Evolutionary conservation across 2,329 filamentous ascomycete species (phyloP), one percentile per base, ranked within the genome.

Genomic region (Trichoderma sp.): DNA sequence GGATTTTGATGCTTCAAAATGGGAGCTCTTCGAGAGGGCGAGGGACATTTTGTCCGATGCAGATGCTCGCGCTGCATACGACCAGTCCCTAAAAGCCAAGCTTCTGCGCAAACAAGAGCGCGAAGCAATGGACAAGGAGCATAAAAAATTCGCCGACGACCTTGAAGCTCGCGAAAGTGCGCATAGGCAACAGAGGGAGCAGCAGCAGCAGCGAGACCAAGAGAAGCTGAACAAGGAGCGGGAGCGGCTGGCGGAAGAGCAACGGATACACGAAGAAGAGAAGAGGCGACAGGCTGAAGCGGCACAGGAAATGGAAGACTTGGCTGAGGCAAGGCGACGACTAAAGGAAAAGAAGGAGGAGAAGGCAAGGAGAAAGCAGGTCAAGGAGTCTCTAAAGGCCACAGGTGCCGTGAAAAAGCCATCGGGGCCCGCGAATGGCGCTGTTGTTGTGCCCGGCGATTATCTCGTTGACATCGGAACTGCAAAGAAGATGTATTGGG

Each of bases 1-100:
- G 64, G 83, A 86, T 47, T 93, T 91, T 74, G 93, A 96, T 73
- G 86, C 92, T 57, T 89, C 90, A 68, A 92, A 92, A 76, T 98
- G 96, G 83, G 92, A 97, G 79, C 85, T 92, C 1, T 89, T 97
- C 69, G 92, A 94, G 76, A 91, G 92, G 71, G 94, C 93, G n/a
- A 89, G 93, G 77, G 93, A 96, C 80, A 88, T 97, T 2, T 87
- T 98, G 3, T 87, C 88, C 33, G 90, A 94, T 72, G 81, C 88
- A 0, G 86, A 86, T 16, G 87, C 93, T 47, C 92, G 93, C 70
- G 86, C 88, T 61, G 88, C 90, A 66, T 97, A 97, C 83, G 92
- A 97, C 76, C 87, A 88, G 77, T 89, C 90, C 71, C 88, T 92
- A 56, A 88, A 90, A 75, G 92, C 93, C 49, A 85, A 88, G 71